Evolutionary conservation across 352 stramenopile genomes (phyloP).

Genomic region (Globisporangium heterothallicum): DNA sequence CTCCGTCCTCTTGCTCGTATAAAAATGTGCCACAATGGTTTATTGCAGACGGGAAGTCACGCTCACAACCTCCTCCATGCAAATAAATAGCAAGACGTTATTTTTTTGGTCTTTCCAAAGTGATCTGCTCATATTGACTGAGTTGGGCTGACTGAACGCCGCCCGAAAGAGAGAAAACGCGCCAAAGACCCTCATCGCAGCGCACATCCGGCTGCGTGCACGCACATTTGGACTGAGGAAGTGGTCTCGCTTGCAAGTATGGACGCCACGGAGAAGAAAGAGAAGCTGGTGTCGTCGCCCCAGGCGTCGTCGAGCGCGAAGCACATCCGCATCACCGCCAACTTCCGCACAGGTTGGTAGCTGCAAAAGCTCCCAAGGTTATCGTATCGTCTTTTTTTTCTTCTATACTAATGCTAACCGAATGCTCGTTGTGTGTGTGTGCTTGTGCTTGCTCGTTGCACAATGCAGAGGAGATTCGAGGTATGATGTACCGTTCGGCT

Average conservation of each 20-base stretch:
- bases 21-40: too few species aligned
- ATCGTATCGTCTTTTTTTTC: neutral
- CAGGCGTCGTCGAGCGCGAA: slow-evolving; percentile 10
- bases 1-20: neutral
- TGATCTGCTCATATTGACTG: neutral
- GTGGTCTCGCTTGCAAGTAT: neutral
- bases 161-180: neutral
- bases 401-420: neutral
- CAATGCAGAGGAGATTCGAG: slow-evolving; percentile 47
- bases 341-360: slow-evolving; percentile 55
- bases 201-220: neutral
- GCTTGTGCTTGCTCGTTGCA: neutral
- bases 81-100: neutral
- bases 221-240: neutral
- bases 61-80: neutral
- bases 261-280: slow-evolving; percentile 7
- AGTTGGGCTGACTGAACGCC: neutral
- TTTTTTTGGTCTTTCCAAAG: neutral
- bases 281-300: slow-evolving; percentile 11
- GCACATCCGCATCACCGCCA: slow-evolving; percentile 36
- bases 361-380: neutral
- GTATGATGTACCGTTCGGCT: slow-evolving; percentile 23
- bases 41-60: neutral
- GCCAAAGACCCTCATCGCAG: neutral
- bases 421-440: neutral